Percentiles rank a stretch among this genome's conserved stretches.
Evolutionary conservation across 495 filamentous ascomycete species (phyloP).

Genomic region (Penicillium canescens): DNA sequence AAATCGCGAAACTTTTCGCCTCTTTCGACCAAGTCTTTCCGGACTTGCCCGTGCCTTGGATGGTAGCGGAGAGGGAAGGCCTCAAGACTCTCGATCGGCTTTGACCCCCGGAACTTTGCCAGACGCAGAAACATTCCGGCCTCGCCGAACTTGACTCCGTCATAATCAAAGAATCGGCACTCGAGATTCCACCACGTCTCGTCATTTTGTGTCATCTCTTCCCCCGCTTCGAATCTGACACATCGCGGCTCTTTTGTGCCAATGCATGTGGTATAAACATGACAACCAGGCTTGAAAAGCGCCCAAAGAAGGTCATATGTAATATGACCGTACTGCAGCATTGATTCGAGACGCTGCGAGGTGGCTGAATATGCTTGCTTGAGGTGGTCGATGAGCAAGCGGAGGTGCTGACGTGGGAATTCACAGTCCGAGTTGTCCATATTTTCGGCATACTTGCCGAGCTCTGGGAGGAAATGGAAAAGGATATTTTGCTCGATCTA

Average conservation of each 20-base stretch:
- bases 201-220: constrained; percentile 24
- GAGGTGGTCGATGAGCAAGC: constrained; percentile 41
- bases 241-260: constrained; percentile 41
- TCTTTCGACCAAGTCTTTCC: constrained; percentile 20
- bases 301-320: constrained; percentile 33
- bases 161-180: constrained; percentile 35
- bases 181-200: constrained; percentile 34
- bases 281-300: constrained; percentile 26
- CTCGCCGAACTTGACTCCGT: constrained; percentile 25
- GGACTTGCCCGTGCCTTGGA: constrained; percentile 15
- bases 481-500: constrained; percentile 35
- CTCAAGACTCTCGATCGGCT: constrained; percentile 26
- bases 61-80: constrained; percentile 31
- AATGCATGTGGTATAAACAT: constrained; percentile 33
- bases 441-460: constrained; percentile 17
- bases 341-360: constrained; percentile 33
- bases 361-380: constrained; percentile 33
- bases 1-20: constrained; percentile 29
- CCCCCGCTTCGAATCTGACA: constrained; percentile 71
- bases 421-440: constrained; percentile 10
- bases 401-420: constrained; percentile 28
- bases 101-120: constrained; percentile 30
- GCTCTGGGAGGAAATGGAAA: constrained; percentile 33
- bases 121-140: constrained; percentile 20
- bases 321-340: constrained; percentile 37